These are phyloP conservation scores for Urostyla sp. DNA, from an alignment of 73 alveolate species.

Conservation along the genomic window DNA sequence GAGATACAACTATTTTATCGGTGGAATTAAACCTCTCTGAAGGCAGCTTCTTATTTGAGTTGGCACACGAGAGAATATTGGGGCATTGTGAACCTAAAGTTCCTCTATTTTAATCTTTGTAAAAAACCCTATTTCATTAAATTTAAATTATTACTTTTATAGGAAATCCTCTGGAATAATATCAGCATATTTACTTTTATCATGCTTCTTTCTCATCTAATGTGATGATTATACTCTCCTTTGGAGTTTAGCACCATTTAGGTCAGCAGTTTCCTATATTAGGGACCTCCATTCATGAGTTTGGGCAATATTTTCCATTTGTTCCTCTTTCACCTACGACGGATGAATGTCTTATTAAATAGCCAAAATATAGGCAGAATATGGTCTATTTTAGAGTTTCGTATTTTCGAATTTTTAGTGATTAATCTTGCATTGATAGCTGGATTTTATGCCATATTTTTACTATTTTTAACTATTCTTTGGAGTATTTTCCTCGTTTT, in stretches of 20 bases:
- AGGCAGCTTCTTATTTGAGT: not conserved
- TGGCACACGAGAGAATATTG: not conserved
- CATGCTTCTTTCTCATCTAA: not conserved
- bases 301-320: conserved; percentile 11
- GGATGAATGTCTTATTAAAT: conserved; percentile 33
- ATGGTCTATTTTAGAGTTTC: conserved; percentile 1
- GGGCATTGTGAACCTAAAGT: conserved; percentile 43
- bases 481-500: too few relatives aligned
- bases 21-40: not conserved
- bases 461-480: too few relatives aligned
- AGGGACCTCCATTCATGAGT: conserved; percentile 39
- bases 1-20: not conserved
- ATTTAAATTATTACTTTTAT: conserved; percentile 11
- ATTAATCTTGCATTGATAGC: conserved; percentile 32
- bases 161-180: conserved; percentile 21
- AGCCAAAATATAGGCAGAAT: conserved; percentile 24
- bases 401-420: not conserved
- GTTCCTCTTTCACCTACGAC: not conserved
- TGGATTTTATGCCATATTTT: conserved; percentile 27
- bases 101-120: not conserved
- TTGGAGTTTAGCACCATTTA: not conserved
- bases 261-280: not conserved
- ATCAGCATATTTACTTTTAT: not conserved
- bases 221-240: conserved; percentile 26
- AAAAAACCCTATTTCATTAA: conserved; percentile 6